A percentile compares a stretch with the other conserved stretches of the same genome.
Evolutionary conservation across 2,329 filamentous ascomycete genomes (phyloP).

Genomic region (Pseudogymnoascus sp.): DNA sequence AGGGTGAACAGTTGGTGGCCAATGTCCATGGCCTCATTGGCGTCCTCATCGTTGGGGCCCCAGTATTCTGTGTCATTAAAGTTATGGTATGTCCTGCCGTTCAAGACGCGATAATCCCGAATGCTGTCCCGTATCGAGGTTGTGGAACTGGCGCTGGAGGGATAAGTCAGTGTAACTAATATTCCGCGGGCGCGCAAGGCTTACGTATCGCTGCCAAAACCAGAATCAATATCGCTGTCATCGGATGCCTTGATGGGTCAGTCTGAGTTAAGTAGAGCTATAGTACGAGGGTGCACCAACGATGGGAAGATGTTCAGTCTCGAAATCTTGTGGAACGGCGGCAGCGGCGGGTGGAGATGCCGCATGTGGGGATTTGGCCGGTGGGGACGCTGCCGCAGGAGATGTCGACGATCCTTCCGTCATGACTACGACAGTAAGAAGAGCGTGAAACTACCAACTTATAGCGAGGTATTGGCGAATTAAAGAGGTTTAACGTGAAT

Average conservation of each 20-base stretch:
- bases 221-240: constrained; percentile 8
- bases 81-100: constrained; percentile 11
- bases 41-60: constrained; percentile 10
- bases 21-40: constrained; percentile 12
- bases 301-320: not conserved
- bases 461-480: not conserved
- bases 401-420: not conserved
- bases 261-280: not conserved
- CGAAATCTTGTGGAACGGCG: not conserved
- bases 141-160: constrained; percentile 10
- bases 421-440: not conserved
- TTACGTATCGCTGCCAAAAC: constrained; percentile 10
- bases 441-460: not conserved
- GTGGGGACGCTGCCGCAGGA: not conserved
- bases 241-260: not conserved
- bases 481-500: not conserved
- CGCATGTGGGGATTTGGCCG: not conserved
- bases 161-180: not conserved
- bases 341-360: not conserved
- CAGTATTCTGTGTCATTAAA: constrained; percentile 6
- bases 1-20: constrained; percentile 8
- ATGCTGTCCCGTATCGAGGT: constrained; percentile 10
- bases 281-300: not conserved
- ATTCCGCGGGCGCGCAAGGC: not conserved
- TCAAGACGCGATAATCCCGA: constrained; percentile 11